These are phyloP conservation scores for Carpinus fangiana DNA, from an alignment of 306 rosid species.

Conservation along the genomic window DNA sequence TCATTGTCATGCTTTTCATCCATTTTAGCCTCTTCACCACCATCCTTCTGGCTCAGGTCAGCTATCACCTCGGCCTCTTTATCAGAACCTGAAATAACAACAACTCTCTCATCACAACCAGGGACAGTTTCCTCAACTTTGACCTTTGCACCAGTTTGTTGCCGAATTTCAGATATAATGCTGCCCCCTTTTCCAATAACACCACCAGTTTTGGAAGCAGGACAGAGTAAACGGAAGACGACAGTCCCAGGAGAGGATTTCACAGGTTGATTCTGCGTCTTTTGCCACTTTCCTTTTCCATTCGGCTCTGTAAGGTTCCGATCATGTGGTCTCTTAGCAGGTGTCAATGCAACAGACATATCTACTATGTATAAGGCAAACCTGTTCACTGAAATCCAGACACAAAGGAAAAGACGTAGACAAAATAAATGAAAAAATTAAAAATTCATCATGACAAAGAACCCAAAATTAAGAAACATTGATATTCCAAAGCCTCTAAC, in stretches of 20 bases:
- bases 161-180: constrained; percentile 55
- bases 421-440: not conserved
- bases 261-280: constrained; percentile 36
- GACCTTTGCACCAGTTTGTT: constrained; percentile 62
- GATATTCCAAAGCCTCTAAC: not conserved
- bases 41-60: constrained; percentile 48
- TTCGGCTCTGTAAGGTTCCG: constrained; percentile 34
- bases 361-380: constrained; percentile 20
- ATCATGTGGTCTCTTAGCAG: constrained; percentile 72
- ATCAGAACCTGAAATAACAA: constrained; percentile 49
- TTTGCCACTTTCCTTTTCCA: constrained; percentile 69
- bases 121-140: constrained; percentile 68
- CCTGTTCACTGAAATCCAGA: constrained; percentile 21
- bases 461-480: not conserved
- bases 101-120: constrained; percentile 77
- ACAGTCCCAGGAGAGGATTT: constrained; percentile 38
- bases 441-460: not conserved
- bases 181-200: constrained; percentile 70
- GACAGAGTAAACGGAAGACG: constrained; percentile 68
- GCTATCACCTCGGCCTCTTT: constrained; percentile 46
- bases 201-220: constrained; percentile 49
- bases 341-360: constrained; percentile 61
- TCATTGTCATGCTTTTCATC: constrained; percentile 27
- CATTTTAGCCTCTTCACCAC: constrained; percentile 35
- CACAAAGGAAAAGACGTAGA: not conserved